Evolutionary conservation across 2,329 filamentous ascomycete genomes (phyloP).

Genomic region (Capronia americana): DNA sequence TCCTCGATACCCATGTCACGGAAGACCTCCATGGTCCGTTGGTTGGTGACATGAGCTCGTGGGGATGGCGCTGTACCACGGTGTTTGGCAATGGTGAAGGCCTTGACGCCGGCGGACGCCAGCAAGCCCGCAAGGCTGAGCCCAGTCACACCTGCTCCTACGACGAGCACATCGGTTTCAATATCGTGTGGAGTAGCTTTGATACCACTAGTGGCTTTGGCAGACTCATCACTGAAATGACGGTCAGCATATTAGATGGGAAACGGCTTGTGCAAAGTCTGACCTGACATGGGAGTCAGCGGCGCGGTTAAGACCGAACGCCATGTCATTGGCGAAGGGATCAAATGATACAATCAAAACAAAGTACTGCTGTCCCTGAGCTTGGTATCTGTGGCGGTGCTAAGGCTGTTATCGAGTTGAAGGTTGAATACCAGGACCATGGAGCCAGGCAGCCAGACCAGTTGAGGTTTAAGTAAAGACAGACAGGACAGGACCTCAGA

Average conservation of each 20-base stretch:
- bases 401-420: background rate
- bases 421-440: background rate
- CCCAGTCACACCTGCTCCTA: slow-evolving; percentile 17
- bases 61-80: slow-evolving; percentile 18
- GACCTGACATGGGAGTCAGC: background rate
- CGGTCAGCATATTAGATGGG: background rate
- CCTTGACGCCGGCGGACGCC: slow-evolving; percentile 7
- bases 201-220: background rate
- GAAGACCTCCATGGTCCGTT: slow-evolving; percentile 20
- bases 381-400: background rate
- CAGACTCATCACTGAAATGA: background rate
- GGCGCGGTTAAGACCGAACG: background rate
- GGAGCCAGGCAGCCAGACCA: background rate
- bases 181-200: slow-evolving; percentile 2
- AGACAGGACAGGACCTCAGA: background rate
- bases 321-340: background rate
- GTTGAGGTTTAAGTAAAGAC: background rate
- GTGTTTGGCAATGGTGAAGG: slow-evolving; percentile 12
- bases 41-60: slow-evolving; percentile 23
- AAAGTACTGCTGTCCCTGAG: background rate
- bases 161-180: slow-evolving; percentile 20
- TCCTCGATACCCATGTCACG: slow-evolving; percentile 27
- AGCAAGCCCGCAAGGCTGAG: background rate
- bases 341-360: background rate
- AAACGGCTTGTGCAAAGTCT: background rate